These are phyloP conservation scores for Colletotrichum horii DNA, from an alignment of 2,329 filamentous ascomycete genomes.

Conservation along the genomic window DNA sequence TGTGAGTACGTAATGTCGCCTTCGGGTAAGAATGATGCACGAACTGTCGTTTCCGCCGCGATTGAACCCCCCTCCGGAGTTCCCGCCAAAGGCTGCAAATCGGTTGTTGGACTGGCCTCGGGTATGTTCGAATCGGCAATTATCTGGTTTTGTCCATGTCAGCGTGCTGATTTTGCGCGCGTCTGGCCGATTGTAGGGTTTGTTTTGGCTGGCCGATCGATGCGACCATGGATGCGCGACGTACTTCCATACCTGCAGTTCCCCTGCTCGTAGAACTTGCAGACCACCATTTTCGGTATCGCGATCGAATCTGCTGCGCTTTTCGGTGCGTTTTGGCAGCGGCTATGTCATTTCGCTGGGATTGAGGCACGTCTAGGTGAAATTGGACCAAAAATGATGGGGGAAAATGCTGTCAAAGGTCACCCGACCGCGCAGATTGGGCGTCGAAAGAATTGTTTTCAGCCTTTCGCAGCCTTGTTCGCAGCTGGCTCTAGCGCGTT, in stretches of 20 bases:
- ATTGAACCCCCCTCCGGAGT: slow-evolving; percentile 20
- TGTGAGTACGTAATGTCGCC: not conserved
- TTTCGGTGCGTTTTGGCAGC: not conserved
- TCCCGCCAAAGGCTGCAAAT: slow-evolving; percentile 21
- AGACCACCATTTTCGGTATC: slow-evolving; percentile 41
- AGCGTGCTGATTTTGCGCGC: not conserved
- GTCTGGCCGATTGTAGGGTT: not conserved
- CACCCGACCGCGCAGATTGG: not conserved
- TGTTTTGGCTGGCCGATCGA: not conserved
- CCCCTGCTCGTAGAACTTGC: slow-evolving; percentile 56
- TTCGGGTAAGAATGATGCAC: not conserved
- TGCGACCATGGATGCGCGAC: slow-evolving; percentile 25
- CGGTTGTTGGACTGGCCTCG: slow-evolving; percentile 24
- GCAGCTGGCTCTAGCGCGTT: not conserved
- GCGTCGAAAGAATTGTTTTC: slow-evolving; percentile 8
- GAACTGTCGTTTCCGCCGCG: slow-evolving; percentile 17
- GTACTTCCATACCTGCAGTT: slow-evolving; percentile 58
- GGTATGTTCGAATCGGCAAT: slow-evolving; percentile 61
- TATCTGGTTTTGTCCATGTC: slow-evolving; percentile 39
- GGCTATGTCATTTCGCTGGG: slow-evolving; percentile 5
- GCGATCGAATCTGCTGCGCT: not conserved
- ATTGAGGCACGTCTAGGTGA: not conserved
- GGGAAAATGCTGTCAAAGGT: not conserved
- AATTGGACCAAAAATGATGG: not conserved
- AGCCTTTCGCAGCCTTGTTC: slow-evolving; percentile 20